Evolutionary conservation across 345 rosid species (phyloP).

Genomic region (Eucalyptus curtisii): DNA sequence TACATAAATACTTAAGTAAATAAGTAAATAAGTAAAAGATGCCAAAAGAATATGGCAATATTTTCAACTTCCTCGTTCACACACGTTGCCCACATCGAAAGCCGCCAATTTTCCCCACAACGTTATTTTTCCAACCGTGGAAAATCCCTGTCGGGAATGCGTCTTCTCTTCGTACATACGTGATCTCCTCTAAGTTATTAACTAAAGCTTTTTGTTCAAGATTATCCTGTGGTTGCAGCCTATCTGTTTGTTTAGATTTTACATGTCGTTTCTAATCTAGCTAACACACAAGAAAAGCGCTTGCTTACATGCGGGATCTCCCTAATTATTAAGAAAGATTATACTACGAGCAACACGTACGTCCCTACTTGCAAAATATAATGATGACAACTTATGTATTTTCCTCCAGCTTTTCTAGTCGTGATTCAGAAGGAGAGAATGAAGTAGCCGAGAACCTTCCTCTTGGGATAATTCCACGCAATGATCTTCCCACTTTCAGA

Average conservation of each 20-base stretch:
- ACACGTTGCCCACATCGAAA: background rate
- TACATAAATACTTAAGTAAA: background rate
- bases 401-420: background rate
- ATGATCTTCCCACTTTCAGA: background rate
- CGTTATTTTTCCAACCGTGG: background rate
- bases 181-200: background rate
- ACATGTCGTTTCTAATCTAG: background rate
- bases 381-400: background rate
- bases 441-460: background rate
- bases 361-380: background rate
- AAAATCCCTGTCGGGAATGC: background rate
- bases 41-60: background rate
- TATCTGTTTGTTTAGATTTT: background rate
- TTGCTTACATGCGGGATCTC: background rate
- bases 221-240: background rate
- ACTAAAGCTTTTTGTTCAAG: background rate
- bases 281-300: background rate
- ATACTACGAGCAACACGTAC: background rate
- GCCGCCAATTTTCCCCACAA: background rate
- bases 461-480: background rate
- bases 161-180: too few relatives aligned
- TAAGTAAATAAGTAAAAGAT: background rate
- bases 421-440: background rate
- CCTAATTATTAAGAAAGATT: background rate
- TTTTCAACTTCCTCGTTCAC: background rate